Base-by-base conservation (phyloP, 805 yeast genomes). In the Pichia cephalocereana region DNA sequence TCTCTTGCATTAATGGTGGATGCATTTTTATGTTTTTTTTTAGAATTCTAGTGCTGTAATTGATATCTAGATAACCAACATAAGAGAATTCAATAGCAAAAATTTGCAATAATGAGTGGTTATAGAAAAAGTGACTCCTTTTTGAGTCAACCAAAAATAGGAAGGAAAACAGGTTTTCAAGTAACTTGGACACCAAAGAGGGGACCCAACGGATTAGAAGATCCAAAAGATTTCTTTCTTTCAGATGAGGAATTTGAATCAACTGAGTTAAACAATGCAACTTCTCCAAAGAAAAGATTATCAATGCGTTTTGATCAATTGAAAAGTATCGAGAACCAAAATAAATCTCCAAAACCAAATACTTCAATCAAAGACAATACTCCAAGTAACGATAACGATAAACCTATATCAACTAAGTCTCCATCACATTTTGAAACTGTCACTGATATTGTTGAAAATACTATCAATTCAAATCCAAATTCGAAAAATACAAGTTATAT, bases 161-260 rank as follows among this genome's bases (percentile, higher is more conserved):
- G 88, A 39, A 71, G 90, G n/a, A 81, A 78, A 58, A 81, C 86
- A 0, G 88, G 88, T 8, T 63, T 80, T 17, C 57, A 54, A 30
- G 47, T 64, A 4, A 54, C 62, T 0, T 51, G 54, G 30, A 60
- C 66, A 0, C 66, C 82, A 32, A 67, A 67, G 40, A 72, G 75
- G 54, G 85, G 82, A 60, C 71, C 72, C 44, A 74, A 79, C 55
- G 77, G 82, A 28, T 75, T 83, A 77, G 90, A 83, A 56, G 83
- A 80, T 55, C 59, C 83, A 15, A 82, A 80, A 53, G 88, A 82
- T 48, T 83, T 82, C 61, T 83, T 82, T 46, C 55, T 65, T 12
- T 63, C 67, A 46, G 71, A 70, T 42, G 84, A 79, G 45, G 80
- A 75, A 18, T 69, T 64, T 27, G 62, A 57, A 42, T 53, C 60